Conservation (phyloP, 208 protist species). For the Leishmania tropica region DNA sequence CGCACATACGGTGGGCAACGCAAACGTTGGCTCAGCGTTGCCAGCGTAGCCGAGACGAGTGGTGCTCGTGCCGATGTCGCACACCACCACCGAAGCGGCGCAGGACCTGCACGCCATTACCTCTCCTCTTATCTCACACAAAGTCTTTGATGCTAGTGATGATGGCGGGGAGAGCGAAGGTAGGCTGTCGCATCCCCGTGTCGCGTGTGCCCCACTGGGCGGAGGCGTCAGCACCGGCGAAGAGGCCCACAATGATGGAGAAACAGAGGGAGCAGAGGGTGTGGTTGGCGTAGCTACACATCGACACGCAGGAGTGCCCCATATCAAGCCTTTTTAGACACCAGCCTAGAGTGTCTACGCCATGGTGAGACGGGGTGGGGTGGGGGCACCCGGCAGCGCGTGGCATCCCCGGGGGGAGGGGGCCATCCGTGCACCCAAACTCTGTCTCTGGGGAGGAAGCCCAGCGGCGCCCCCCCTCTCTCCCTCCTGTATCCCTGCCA, state of each 20-base stretch:
- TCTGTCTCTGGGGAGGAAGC: no score
- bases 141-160: background rate
- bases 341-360: background rate
- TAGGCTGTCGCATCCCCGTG: background rate
- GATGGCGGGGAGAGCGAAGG: background rate
- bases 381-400: background rate
- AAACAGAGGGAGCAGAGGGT: background rate
- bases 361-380: background rate
- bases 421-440: no score
- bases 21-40: slow-evolving; percentile 95
- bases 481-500: no score
- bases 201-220: background rate
- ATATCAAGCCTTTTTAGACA: background rate
- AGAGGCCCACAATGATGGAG: background rate
- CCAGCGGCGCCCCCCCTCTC: no score
- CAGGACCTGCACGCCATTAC: background rate
- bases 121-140: background rate
- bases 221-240: background rate
- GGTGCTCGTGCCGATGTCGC: slow-evolving; percentile 98
- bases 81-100: slow-evolving; percentile 92
- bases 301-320: background rate
- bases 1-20: slow-evolving; percentile 90
- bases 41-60: slow-evolving; percentile 99
- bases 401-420: background rate
- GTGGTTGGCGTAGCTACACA: background rate